Conservation (phyloP, 2,329 filamentous ascomycete genomes). For the Elsinoe batatas region DNA sequence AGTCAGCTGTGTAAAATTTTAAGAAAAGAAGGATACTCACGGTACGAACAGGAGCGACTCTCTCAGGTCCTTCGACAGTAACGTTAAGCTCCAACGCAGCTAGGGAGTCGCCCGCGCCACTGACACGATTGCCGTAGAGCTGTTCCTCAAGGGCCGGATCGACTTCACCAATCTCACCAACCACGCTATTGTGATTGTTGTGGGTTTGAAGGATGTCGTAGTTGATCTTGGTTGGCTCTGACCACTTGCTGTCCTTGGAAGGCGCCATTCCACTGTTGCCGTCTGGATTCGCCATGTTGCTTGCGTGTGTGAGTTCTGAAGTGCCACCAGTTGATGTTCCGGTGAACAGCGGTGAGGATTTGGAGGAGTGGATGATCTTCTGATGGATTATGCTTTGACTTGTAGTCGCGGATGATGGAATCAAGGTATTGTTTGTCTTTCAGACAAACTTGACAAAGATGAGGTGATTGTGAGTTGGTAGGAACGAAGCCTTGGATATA, state of each 20-base stretch:
- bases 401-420: too few relatives aligned
- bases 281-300: background rate
- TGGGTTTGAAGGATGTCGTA: conserved; percentile 18
- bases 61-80: conserved; percentile 38
- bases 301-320: background rate
- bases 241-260: conserved; percentile 18
- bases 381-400: too few relatives aligned
- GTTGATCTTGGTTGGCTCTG: conserved; percentile 21
- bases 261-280: too few relatives aligned
- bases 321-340: too few relatives aligned
- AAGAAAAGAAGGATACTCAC: conserved; percentile 33
- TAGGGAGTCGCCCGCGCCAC: conserved; percentile 53
- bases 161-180: conserved; percentile 22
- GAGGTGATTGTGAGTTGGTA: too few relatives aligned
- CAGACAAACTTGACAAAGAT: too few relatives aligned
- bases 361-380: too few relatives aligned
- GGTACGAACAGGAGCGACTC: conserved; percentile 38
- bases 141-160: conserved; percentile 60
- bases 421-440: too few relatives aligned
- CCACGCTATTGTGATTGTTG: conserved; percentile 14
- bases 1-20: conserved; percentile 15
- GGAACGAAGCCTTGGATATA: too few relatives aligned
- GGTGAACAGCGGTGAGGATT: too few relatives aligned
- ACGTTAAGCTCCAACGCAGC: conserved; percentile 48
- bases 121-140: conserved; percentile 55